Base-by-base conservation (phyloP, 2,329 filamentous ascomycete species). In the Alternaria atra region DNA sequence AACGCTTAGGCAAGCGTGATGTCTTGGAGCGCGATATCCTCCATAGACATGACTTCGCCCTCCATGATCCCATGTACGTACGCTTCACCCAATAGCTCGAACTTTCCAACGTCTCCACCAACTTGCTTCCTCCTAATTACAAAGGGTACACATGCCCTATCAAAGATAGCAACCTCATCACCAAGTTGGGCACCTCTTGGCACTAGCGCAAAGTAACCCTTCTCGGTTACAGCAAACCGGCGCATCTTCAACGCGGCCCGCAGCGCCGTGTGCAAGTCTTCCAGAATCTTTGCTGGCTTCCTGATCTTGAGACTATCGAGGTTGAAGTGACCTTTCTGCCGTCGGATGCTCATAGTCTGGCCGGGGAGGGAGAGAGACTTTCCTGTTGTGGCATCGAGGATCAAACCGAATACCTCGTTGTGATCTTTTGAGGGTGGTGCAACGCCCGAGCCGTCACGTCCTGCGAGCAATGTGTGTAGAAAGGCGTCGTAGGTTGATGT, bases 51-150 rank as follows among this genome's bases (percentile, higher is more conserved):
- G 6, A 60, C 63, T 35, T 73, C 67, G 0, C 70, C 68, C 23
- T 68, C 50, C 67, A 69, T 73, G 12, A 72, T 56, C 0, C 69
- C 68, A 43, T 74, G 69, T 13, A 71, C 68, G 51, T 73, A 72
- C 9, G 60, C 51, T 34, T 72, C 70, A 20, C 70, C 70, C 27
- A 73, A 13, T 6, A 73, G 47, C 50, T 69, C 63, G 39, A 65
- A 65, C 7, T 25, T 48, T 15, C 25, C 15, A 3, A 8, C 17
- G 6, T 7, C 23, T 1, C 42, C 20, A 10, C 20, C 25, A 4
- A 29, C 20, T 12, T 17, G 4, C 27, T 20, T 39, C 35, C 27
- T 44, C 13, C 68, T 54, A 1, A 72, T 15, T 4, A 70, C 61
- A 15, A 71, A 73, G 2, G 69, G 69, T 8, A 73, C 65, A 53